phyloP scores from a whole-genome alignment of 139 green algal genomes.

The Chlorella sp. region DNA sequence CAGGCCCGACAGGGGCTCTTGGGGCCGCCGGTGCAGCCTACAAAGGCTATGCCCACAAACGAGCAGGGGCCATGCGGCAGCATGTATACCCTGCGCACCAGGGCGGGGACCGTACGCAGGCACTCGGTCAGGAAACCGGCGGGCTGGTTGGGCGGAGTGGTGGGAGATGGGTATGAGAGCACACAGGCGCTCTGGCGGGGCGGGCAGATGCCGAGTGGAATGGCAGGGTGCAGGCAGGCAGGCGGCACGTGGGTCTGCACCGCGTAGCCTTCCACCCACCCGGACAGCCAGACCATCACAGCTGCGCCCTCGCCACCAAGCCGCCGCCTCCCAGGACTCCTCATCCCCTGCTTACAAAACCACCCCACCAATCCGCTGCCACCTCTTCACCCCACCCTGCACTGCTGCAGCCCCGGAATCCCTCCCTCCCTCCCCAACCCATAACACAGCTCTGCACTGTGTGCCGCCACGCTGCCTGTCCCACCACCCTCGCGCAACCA shows the following conservation, averaged over 20 bases:
- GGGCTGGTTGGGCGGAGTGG: background rate
- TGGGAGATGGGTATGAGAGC: background rate
- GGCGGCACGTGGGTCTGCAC: too few relatives aligned
- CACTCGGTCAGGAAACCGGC: background rate
- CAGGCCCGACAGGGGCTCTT: background rate
- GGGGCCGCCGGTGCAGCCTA: conserved; percentile 12
- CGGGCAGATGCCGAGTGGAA: too few relatives aligned
- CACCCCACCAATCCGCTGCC: background rate
- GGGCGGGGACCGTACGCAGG: background rate
- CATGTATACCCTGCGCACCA: conserved; percentile 17
- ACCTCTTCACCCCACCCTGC: background rate
- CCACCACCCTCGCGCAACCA: too few relatives aligned
- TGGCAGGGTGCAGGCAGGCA: too few relatives aligned
- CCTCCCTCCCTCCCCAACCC: too few relatives aligned
- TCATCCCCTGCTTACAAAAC: background rate
- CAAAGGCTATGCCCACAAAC: conserved; percentile 11
- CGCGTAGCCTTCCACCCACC: background rate
- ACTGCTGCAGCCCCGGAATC: background rate
- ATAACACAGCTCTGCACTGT: too few relatives aligned
- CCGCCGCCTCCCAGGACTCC: background rate
- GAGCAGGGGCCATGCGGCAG: conserved; percentile 1
- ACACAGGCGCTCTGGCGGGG: too few relatives aligned
- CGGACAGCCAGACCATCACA: background rate
- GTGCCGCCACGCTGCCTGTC: too few relatives aligned
- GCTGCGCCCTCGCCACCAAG: too few relatives aligned